Percentiles rank a stretch among this genome's conserved stretches.
Conservation (phyloP, 805 yeast species). For the Candida verbasci region DNA sequence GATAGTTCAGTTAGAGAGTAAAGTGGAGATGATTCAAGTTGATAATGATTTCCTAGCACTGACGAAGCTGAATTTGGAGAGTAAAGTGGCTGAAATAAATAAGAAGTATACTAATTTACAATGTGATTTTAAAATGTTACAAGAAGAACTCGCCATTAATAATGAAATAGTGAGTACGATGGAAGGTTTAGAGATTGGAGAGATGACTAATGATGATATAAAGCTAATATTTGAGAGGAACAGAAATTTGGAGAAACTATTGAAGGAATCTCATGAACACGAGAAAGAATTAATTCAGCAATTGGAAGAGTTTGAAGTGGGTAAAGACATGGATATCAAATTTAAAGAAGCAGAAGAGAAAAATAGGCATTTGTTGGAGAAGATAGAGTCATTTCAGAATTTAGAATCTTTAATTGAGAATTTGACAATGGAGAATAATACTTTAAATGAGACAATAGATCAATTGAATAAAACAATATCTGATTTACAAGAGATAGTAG, state of each 20-base stretch:
- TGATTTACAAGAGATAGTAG: constrained; percentile 47
- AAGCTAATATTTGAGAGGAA: constrained; percentile 26
- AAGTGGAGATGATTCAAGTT: constrained; percentile 27
- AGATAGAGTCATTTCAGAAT: constrained; percentile 29
- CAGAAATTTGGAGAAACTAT: constrained; percentile 35
- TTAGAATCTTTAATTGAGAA: constrained; percentile 33
- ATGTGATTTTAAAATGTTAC: constrained; percentile 25
- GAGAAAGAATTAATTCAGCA: constrained; percentile 20
- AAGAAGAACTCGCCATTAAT: constrained; percentile 34
- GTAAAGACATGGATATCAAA: constrained; percentile 21
- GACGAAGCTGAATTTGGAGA: constrained; percentile 24
- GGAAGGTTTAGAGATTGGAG: constrained; percentile 11
- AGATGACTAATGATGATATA: constrained; percentile 14
- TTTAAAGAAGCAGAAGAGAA: constrained; percentile 18
- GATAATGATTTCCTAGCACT: constrained; percentile 44
- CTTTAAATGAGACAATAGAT: constrained; percentile 27
- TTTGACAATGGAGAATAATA: constrained; percentile 31
- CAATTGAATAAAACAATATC: constrained; percentile 32
- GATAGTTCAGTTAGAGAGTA: constrained; percentile 13
- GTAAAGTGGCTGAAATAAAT: constrained; percentile 21
- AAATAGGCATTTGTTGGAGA: constrained; percentile 24
- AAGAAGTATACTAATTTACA: constrained; percentile 24
- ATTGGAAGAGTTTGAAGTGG: constrained; percentile 14
- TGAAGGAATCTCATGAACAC: constrained; percentile 20
- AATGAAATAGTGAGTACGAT: constrained; percentile 34